These are phyloP conservation scores for Exsudoporus frostii DNA, from an alignment of 768 basidiomycete species.

Conservation along the genomic window DNA sequence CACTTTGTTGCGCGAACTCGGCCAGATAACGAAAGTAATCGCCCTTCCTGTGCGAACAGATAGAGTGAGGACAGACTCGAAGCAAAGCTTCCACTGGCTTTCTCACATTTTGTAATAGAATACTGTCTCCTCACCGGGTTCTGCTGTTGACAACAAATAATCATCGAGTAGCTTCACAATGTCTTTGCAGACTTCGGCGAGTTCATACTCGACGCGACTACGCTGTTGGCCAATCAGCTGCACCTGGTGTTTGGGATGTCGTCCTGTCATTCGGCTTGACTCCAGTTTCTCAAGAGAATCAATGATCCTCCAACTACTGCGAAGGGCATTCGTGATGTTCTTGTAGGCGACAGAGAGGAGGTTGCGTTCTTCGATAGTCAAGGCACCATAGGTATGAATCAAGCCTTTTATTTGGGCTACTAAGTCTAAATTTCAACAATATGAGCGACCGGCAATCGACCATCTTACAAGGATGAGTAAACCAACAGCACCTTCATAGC, in stretches of 20 bases:
- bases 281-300: slow-evolving; percentile 70
- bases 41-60: slow-evolving; percentile 55
- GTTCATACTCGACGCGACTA: slow-evolving; percentile 71
- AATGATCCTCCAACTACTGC: slow-evolving; percentile 81
- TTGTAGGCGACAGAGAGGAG: slow-evolving; percentile 89
- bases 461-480: neutral
- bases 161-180: slow-evolving; percentile 67
- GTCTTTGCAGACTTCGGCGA: slow-evolving; percentile 75
- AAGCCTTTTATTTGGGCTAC: slow-evolving; percentile 76
- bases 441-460: slow-evolving; percentile 4
- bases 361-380: slow-evolving; percentile 84
- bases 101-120: slow-evolving; percentile 88
- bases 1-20: slow-evolving; percentile 73
- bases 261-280: slow-evolving; percentile 31
- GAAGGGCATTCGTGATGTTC: slow-evolving; percentile 79
- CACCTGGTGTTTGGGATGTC: slow-evolving; percentile 42
- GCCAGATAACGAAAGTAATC: slow-evolving; percentile 92
- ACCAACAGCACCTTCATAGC: slow-evolving; percentile 67
- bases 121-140: slow-evolving; percentile 76
- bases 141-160: slow-evolving; percentile 58
- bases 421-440: slow-evolving; percentile 51
- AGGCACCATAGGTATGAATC: slow-evolving; percentile 61
- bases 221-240: slow-evolving; percentile 70
- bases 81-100: neutral
- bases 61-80: slow-evolving; percentile 7